Evolutionary conservation across 2,329 filamentous ascomycete species (phyloP).

Genomic region (Paecilomyces formosus): DNA sequence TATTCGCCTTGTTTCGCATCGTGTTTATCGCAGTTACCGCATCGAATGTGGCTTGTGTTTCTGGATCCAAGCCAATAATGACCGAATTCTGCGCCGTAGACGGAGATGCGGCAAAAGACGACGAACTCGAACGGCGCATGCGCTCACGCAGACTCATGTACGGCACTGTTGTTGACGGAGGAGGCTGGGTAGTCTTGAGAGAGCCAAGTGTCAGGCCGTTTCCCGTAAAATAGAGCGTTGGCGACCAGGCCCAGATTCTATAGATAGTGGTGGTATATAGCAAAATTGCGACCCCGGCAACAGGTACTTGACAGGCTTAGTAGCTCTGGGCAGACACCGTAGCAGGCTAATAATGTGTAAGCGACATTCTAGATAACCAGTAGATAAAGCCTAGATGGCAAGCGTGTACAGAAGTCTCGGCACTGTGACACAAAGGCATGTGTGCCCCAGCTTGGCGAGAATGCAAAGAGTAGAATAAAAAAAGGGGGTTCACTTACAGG

Average conservation of each 20-base stretch:
- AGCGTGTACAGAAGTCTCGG: constrained; percentile 9
- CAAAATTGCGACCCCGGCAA: constrained; percentile 12
- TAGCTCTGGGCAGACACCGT: constrained; percentile 39
- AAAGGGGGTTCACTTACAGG: constrained; percentile 59
- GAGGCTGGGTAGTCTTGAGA: neutral
- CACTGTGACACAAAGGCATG: constrained; percentile 12
- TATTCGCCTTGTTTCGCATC: neutral
- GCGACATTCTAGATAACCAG: constrained; percentile 5
- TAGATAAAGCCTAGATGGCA: constrained; percentile 3
- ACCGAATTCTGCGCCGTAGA: neutral
- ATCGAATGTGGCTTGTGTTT: neutral
- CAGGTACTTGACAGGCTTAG: constrained; percentile 16
- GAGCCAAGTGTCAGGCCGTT: neutral
- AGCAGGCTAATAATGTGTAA: constrained; percentile 30
- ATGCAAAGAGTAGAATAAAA: constrained; percentile 10
- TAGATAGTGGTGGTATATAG: constrained; percentile 15
- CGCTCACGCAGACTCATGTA: neutral
- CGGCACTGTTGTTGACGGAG: neutral
- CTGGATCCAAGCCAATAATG: neutral
- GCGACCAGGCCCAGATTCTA: constrained; percentile 9
- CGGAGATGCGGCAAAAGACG: neutral
- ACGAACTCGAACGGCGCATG: neutral
- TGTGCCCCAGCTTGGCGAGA: constrained; percentile 14
- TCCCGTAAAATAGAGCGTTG: constrained; percentile 1
- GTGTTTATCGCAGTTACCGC: neutral